Percentiles rank a stretch among this genome's conserved stretches.
phyloP scores from a whole-genome alignment of 2,329 filamentous ascomycete genomes.

The Magnaporthiopsis incrustans region DNA sequence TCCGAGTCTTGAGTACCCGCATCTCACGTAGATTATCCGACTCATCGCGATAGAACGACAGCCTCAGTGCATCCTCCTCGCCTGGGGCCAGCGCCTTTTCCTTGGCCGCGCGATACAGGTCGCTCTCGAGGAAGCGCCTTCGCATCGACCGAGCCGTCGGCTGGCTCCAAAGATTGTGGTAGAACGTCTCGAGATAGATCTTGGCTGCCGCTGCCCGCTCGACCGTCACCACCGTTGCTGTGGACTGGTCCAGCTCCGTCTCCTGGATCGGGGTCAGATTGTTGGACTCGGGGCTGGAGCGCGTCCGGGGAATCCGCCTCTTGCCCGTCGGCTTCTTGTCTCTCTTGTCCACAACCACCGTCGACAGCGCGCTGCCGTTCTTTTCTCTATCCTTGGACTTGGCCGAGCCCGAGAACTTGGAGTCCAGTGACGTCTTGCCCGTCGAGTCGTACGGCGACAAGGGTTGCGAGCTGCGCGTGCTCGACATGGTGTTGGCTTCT shows the following conservation, averaged over 20 bases:
- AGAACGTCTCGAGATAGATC: conserved; percentile 78
- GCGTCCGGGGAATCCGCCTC: conserved; percentile 17
- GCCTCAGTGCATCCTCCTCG: conserved; percentile 46
- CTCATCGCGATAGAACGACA: conserved; percentile 58
- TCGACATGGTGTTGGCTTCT: conserved; percentile 19
- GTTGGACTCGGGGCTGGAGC: conserved; percentile 18
- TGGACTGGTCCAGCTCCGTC: conserved; percentile 17
- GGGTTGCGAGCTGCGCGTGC: conserved; percentile 13
- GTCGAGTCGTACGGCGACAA: conserved; percentile 21
- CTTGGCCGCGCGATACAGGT: conserved; percentile 42
- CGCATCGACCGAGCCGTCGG: conserved; percentile 53
- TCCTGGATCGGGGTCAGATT: conserved; percentile 27
- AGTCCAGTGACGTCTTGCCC: conserved; percentile 32
- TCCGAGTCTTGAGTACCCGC: conserved; percentile 60
- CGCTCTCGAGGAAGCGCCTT: conserved; percentile 52
- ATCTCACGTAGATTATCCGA: conserved; percentile 63
- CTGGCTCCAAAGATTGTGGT: conserved; percentile 57
- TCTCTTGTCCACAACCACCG: not conserved
- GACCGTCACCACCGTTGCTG: conserved; percentile 46
- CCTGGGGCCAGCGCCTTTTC: conserved; percentile 41
- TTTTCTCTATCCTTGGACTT: conserved; percentile 6
- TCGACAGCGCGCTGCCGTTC: not conserved
- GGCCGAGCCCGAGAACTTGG: conserved; percentile 24
- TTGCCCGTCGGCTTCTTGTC: conserved; percentile 19
- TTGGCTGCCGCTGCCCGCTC: conserved; percentile 77